Evolutionary conservation across 2,329 filamentous ascomycete genomes (phyloP), one percentile per base, ranked within the genome.

Genomic region (Thielaviopsis euricoi): DNA sequence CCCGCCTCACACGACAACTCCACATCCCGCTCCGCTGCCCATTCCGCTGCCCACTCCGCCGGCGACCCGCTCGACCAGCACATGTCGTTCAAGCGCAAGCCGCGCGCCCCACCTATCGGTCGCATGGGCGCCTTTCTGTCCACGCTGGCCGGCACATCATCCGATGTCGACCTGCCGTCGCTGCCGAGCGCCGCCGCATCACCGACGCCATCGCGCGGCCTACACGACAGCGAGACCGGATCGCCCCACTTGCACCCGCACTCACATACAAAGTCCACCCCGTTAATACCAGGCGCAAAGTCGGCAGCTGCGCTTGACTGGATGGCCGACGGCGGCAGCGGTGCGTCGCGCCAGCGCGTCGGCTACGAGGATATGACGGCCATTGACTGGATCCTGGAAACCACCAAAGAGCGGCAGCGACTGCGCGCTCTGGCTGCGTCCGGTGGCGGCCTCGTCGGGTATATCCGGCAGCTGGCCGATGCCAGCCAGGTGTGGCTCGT

Each of bases 331-430:
- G 89, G 89, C 0, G 89, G 88, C 0, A 90, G 90, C 1, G 55
- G 55, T 1, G 25, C 52, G 3, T 48, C 43, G 21, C 40, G 52
- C 13, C 81, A 89, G 56, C 82, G 93, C 66, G 90, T 96, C 43
- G 91, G 87, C 57, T 98, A 98, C 72, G 91, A 96, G 67, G 87
- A 98, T 71, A 76, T 96, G 68, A 96, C 91, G 17, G 91, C 93
- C 60, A 98, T 98, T 68, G 93, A 98, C 73, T 98, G 93, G 93
- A 97, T 97, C 67, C 97, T 95, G 65, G 93, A 98, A 70, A 95
- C 97, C 67, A 93, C 87, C 56, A 96, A 96, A 70, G 93, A 98
- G 72, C 82, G 93, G 21, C 89, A 95, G 69, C 82, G 93, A 23
- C 73, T 94, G 65, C 81, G 89, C n/a, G 79, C 86, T 29, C 74